Percentiles rank a stretch among this genome's conserved stretches.
Conservation (phyloP, 2,329 filamentous ascomycete species). For the Dactylonectria estremocensis region DNA sequence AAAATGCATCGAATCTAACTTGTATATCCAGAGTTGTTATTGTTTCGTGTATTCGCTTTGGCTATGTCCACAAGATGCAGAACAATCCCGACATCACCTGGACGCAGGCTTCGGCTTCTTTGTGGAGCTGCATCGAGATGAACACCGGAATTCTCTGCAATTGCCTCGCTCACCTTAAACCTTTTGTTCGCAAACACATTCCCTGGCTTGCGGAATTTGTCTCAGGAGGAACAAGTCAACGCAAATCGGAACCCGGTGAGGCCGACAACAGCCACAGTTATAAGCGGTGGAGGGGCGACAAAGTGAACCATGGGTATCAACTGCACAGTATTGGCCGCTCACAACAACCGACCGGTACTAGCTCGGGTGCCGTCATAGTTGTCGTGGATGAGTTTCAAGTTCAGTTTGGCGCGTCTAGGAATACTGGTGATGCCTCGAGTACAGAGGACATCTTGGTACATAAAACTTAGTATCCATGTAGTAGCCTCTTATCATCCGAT, state of each 20-base stretch:
- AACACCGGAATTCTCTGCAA: too few relatives aligned
- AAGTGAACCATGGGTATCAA: constrained; percentile 9
- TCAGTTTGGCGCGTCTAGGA: too few relatives aligned
- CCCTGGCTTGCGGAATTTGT: too few relatives aligned
- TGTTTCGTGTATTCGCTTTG: background rate
- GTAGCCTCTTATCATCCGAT: too few relatives aligned
- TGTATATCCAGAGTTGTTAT: background rate
- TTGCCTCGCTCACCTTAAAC: too few relatives aligned
- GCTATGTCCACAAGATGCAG: constrained; percentile 2
- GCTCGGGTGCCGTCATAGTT: too few relatives aligned
- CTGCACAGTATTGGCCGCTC: constrained; percentile 12
- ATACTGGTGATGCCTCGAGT: too few relatives aligned
- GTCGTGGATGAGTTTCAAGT: too few relatives aligned
- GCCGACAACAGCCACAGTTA: constrained; percentile 15
- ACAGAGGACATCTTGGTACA: too few relatives aligned
- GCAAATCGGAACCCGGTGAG: constrained; percentile 5
- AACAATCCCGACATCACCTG: constrained; percentile 3
- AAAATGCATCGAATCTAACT: background rate
- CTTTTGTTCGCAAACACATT: too few relatives aligned
- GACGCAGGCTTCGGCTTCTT: background rate
- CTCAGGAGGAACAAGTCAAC: constrained; percentile 1
- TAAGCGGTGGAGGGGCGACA: constrained; percentile 19
- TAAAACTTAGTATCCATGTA: background rate
- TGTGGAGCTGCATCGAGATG: background rate
- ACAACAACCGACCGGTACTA: too few relatives aligned